Evolutionary conservation across 768 basidiomycete species (phyloP).

Genomic region (Dacryopinax spathularia): DNA sequence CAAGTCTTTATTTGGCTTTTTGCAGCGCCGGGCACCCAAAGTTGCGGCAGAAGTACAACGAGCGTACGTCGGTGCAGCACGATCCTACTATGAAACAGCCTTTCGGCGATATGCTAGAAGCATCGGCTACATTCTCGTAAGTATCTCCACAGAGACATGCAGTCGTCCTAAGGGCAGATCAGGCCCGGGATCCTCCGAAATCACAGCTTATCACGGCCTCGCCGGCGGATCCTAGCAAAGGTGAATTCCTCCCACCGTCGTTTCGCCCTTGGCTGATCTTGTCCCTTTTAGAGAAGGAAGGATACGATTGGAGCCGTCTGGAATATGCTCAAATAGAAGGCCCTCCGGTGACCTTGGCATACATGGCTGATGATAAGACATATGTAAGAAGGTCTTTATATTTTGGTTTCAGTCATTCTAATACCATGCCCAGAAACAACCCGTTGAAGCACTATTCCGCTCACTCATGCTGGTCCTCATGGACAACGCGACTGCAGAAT

Average conservation of each 20-base stretch:
- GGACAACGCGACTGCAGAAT: constrained; percentile 90
- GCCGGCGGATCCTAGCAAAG: background rate
- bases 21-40: constrained; percentile 64
- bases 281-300: constrained; percentile 17
- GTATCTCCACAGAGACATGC: constrained; percentile 1
- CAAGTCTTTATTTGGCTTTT: constrained; percentile 63
- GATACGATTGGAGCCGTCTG: constrained; percentile 43
- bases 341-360: constrained; percentile 64
- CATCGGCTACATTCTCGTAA: constrained; percentile 62
- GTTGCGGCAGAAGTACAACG: constrained; percentile 81
- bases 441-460: constrained; percentile 68
- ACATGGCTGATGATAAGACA: constrained; percentile 76
- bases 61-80: constrained; percentile 66
- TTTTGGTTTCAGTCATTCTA: constrained; percentile 5
- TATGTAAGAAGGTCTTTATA: constrained; percentile 43
- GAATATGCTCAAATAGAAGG: constrained; percentile 62
- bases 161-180: background rate
- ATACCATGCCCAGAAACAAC: constrained; percentile 45
- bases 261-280: background rate
- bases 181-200: background rate
- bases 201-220: background rate
- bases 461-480: constrained; percentile 80
- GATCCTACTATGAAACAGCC: constrained; percentile 90
- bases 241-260: background rate
- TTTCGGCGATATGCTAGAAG: constrained; percentile 80